Evolutionary conservation across 305 asterid genomes (phyloP).

Genomic region (Solanum hybrid): DNA sequence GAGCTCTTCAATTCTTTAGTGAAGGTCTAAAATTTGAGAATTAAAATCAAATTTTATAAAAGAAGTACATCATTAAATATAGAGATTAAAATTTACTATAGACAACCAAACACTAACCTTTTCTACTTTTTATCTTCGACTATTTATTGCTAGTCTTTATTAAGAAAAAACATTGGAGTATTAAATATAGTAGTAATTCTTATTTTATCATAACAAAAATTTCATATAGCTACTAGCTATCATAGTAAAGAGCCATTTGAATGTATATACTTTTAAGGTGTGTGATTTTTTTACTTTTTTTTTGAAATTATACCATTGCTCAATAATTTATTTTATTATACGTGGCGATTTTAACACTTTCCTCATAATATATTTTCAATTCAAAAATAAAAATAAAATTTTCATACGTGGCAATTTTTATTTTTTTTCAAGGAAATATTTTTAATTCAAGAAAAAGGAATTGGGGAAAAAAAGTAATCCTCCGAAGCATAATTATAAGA

Average conservation of each 20-base stretch:
- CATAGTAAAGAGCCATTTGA: background rate
- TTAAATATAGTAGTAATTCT: background rate
- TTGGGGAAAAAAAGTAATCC: background rate
- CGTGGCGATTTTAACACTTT: background rate
- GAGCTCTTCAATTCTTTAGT: background rate
- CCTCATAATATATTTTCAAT: background rate
- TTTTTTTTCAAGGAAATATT: background rate
- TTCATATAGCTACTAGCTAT: background rate
- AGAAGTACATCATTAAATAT: background rate
- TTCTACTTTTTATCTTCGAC: background rate
- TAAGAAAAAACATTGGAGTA: background rate
- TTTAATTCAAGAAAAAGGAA: background rate
- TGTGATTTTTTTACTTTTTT: background rate
- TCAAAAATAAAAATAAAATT: background rate
- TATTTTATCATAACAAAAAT: background rate
- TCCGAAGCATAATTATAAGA: background rate
- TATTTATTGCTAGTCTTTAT: background rate
- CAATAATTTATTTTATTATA: background rate
- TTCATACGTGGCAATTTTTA: background rate
- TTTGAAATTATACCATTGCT: background rate
- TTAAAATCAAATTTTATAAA: background rate
- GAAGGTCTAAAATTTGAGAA: background rate
- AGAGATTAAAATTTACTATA: background rate
- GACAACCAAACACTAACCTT: background rate
- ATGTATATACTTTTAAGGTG: background rate